Conservation (phyloP, 352 stramenopile species). For the Aphanomyces stellatus region DNA sequence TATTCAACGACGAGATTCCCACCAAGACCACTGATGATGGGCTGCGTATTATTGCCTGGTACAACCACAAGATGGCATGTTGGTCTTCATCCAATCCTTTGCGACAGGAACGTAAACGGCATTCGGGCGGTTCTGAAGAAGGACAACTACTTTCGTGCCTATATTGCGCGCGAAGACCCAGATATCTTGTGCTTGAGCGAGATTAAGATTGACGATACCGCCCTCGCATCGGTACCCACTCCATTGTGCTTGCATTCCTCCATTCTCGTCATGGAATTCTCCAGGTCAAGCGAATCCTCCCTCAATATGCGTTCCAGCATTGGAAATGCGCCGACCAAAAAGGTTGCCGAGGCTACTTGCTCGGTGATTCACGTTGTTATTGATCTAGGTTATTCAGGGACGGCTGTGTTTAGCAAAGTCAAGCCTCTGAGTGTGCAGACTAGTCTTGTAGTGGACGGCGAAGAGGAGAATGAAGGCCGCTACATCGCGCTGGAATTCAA, state of each 20-base stretch:
- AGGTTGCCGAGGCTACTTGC: no score
- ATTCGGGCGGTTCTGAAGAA: slow-evolving; percentile 67
- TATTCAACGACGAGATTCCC: slow-evolving; percentile 1
- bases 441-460: slow-evolving; percentile 45
- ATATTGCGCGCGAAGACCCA: slow-evolving; percentile 66
- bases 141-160: slow-evolving; percentile 62
- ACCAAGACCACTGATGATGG: no score
- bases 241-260: no score
- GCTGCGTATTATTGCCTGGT: slow-evolving; percentile 16
- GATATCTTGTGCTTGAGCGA: slow-evolving; percentile 80
- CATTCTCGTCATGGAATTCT: no score
- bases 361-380: no score
- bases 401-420: slow-evolving; percentile 59
- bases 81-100: not conserved
- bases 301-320: slow-evolving; percentile 67
- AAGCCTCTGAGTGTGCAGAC: slow-evolving; percentile 63
- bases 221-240: slow-evolving; percentile 67
- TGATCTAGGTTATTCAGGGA: slow-evolving; percentile 60
- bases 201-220: slow-evolving; percentile 69
- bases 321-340: slow-evolving; percentile 73
- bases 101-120: slow-evolving; percentile 67
- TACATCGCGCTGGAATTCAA: slow-evolving; percentile 71
- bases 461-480: slow-evolving; percentile 47
- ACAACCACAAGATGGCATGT: not conserved
- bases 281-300: slow-evolving; percentile 61